These are phyloP conservation scores for peach (Prunus persica) DNA, from an alignment of 306 rosid species.

Conservation along the genomic window DNA sequence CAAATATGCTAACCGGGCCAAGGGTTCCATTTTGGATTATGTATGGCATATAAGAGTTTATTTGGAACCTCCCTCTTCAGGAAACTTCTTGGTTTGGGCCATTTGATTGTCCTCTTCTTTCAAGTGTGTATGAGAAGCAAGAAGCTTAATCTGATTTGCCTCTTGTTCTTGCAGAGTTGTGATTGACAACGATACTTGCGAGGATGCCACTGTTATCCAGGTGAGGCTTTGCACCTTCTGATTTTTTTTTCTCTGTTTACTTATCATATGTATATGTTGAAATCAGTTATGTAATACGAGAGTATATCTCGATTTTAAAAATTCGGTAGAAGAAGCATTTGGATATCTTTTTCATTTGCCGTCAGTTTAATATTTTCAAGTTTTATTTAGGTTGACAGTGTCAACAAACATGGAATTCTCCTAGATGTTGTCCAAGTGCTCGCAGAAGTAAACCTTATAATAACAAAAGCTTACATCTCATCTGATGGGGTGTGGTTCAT, in stretches of 20 bases:
- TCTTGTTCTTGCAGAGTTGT: slow-evolving; percentile 69
- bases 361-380: not conserved
- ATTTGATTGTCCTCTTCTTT: slow-evolving; percentile 14
- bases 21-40: not conserved
- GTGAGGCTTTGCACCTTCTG: slow-evolving; percentile 29
- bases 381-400: slow-evolving; percentile 73
- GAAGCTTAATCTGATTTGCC: slow-evolving; percentile 25
- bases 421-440: slow-evolving; percentile 90
- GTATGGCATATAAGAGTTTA: not conserved
- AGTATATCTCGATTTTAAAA: slow-evolving; percentile 1
- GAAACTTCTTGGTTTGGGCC: not conserved
- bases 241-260: not conserved
- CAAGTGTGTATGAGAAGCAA: slow-evolving; percentile 8
- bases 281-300: not conserved
- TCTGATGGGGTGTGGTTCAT: slow-evolving; percentile 97
- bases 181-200: slow-evolving; percentile 72
- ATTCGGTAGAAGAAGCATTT: slow-evolving; percentile 5
- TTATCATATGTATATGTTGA: slow-evolving; percentile 9
- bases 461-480: slow-evolving; percentile 81
- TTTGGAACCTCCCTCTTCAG: not conserved
- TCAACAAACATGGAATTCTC: slow-evolving; percentile 88
- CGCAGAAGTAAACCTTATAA: slow-evolving; percentile 75
- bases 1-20: not conserved
- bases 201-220: slow-evolving; percentile 80
- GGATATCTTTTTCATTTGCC: not conserved